Base-by-base conservation (phyloP, 176 grass and related monocot genomes). In the Alloteropsis semialata region DNA sequence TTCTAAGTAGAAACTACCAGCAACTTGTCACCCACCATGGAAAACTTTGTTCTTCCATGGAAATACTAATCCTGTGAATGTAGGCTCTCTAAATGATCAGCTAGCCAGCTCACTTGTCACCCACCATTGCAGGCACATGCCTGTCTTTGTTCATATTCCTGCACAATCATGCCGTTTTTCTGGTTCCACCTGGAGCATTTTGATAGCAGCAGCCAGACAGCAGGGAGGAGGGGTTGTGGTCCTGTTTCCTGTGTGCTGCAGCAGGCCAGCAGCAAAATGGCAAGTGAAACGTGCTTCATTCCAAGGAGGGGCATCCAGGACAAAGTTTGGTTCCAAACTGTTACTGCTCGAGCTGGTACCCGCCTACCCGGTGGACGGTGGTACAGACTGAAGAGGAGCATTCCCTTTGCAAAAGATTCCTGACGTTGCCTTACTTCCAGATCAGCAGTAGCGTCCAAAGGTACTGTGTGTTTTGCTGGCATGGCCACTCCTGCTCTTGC, bases 11-110 rank as follows among this genome's bases (percentile, higher is more conserved):
- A 68, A 80, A 74, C 82, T 65, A 77, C 37, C 46, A 12, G 27
- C 70, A 0, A 6, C 0, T n/a, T n/a, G n/a, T n/a, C n/a, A n/a
- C n/a, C n/a, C n/a, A n/a, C n/a, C n/a, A n/a, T n/a, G n/a, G n/a
- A 81, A 85, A 68, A 49, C 62, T 33, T 34, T 71, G 32, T 28
- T 86, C 54, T 39, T 86, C 53, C 43, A 22, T 79, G 87, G 45
- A 49, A 79, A 82, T 61, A 84, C 88, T 87, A 82, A 92, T 89
- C 85, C 59, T 96, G 88, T 89, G 83, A 90, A 90, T 86, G 85
- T 92, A 86, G 85, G 81, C 67, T 43, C 45, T 74, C 72, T 50
- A 41, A 41, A 75, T 81, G 64, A 78, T 61, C 22, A 36, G 8
- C 79, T 21, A 48, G 25, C 15, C 18, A 36, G 62, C 64, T 58